These are phyloP conservation scores for Rosa rugosa DNA, from an alignment of 306 rosid genomes.

Conservation along the genomic window DNA sequence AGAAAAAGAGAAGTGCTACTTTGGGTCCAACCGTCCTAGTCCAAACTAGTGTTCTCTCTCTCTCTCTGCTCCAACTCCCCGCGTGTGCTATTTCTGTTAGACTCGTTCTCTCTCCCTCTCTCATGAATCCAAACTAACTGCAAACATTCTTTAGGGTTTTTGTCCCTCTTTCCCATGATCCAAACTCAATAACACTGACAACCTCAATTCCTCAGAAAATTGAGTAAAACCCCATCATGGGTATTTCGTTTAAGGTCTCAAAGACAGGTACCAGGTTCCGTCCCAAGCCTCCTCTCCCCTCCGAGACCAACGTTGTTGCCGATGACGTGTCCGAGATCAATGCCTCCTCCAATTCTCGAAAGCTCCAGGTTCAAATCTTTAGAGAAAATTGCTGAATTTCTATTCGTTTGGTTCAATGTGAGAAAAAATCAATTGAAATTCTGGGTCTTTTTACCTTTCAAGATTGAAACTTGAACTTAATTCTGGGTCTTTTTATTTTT, in stretches of 20 bases:
- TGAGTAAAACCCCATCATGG: slow-evolving; percentile 30
- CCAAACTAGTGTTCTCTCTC: not conserved
- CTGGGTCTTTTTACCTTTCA: not conserved
- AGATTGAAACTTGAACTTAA: not conserved
- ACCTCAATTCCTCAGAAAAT: slow-evolving; percentile 4
- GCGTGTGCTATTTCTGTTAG: not conserved
- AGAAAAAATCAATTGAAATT: not conserved
- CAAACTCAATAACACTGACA: slow-evolving; percentile 15
- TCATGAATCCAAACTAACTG: not conserved
- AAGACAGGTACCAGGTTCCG: slow-evolving; percentile 49
- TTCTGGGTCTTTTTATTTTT: not conserved
- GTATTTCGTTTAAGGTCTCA: slow-evolving; percentile 58
- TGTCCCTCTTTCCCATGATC: slow-evolving; percentile 14
- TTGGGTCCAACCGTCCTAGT: not conserved
- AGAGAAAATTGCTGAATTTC: not conserved
- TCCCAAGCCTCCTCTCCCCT: slow-evolving; percentile 35
- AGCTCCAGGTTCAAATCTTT: slow-evolving; percentile 34
- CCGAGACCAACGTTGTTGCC: slow-evolving; percentile 24
- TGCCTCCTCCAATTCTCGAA: slow-evolving; percentile 27
- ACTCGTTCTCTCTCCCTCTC: not conserved
- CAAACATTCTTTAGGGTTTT: not conserved
- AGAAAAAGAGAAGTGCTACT: too few species aligned
- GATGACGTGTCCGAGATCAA: slow-evolving; percentile 29
- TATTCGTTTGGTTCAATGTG: slow-evolving; percentile 1
- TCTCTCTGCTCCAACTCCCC: slow-evolving; percentile 7